Evolutionary conservation across 345 rosid species (phyloP).

Genomic region (Eucalyptus victrix): DNA sequence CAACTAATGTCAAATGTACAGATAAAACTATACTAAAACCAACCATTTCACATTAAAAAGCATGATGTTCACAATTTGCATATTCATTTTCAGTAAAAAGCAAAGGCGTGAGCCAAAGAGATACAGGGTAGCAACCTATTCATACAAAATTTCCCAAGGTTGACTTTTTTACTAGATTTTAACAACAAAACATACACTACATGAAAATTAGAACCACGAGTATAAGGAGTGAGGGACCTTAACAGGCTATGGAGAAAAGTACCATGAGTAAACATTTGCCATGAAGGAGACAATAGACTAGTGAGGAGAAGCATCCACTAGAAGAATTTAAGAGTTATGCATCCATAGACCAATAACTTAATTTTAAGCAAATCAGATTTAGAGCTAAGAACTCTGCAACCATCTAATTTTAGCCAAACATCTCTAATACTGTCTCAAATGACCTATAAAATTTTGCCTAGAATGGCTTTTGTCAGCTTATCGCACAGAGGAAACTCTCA

Average conservation of each 20-base stretch:
- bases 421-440: not conserved
- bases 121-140: not conserved
- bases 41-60: not conserved
- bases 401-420: not conserved
- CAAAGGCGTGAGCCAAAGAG: not conserved
- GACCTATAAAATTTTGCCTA: not conserved
- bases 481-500: not conserved
- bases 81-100: not conserved
- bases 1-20: not conserved
- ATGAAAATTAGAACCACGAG: not conserved
- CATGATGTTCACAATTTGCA: not conserved
- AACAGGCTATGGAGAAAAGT: not conserved
- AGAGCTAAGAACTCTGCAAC: not conserved
- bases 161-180: not conserved
- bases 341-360: not conserved
- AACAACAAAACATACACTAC: not conserved
- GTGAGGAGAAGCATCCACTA: not conserved
- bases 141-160: not conserved
- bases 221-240: not conserved
- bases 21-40: not conserved
- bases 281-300: not conserved
- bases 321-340: not conserved
- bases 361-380: not conserved
- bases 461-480: not conserved
- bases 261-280: not conserved